Evolutionary conservation across 495 filamentous ascomycete genomes (phyloP).

Genomic region (Tuber melanosporum): DNA sequence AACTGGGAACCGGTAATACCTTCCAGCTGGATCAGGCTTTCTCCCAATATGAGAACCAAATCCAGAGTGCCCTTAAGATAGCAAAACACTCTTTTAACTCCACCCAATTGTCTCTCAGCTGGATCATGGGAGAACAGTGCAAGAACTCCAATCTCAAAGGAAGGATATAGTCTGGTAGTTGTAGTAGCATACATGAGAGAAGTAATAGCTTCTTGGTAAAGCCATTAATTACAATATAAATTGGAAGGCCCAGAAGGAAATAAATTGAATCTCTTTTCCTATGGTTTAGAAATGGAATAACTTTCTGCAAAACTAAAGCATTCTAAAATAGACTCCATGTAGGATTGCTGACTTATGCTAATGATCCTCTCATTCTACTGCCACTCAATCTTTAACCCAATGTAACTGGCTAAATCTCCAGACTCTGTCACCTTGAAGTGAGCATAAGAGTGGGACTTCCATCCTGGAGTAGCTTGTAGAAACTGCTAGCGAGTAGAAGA

Average conservation of each 20-base stretch:
- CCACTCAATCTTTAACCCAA: neutral
- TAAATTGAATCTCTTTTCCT: neutral
- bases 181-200: neutral
- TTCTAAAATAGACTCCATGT: neutral
- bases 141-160: neutral
- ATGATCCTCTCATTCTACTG: neutral
- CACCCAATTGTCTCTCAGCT: too few species aligned
- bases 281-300: neutral
- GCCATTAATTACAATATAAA: neutral
- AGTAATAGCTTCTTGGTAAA: neutral
- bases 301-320: neutral
- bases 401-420: neutral
- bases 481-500: neutral
- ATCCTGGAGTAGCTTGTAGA: fast-evolving
- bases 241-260: neutral
- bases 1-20: neutral
- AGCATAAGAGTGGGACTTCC: neutral
- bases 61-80: neutral
- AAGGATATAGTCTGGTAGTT: neutral
- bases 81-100: neutral
- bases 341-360: neutral
- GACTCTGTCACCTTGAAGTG: neutral
- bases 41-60: neutral
- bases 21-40: neutral
- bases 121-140: neutral